Conservation (phyloP, 371 early-diverging fungal species). For the Rhizopus microsporus region DNA sequence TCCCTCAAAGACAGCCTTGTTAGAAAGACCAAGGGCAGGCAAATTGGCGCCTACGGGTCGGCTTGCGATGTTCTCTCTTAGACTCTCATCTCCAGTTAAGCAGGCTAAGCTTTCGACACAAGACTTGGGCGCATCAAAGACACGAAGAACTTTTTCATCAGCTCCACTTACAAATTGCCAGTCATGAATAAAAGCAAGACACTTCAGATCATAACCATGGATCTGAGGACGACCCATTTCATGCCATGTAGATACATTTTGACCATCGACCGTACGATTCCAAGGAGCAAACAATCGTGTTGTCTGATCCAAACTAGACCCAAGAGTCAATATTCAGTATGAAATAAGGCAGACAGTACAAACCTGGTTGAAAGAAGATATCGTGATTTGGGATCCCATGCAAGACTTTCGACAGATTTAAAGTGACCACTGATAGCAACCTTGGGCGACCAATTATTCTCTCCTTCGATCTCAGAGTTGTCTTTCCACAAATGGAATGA, state of each 20-base stretch:
- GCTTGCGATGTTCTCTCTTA: constrained; percentile 49
- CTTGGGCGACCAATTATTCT: constrained; percentile 65
- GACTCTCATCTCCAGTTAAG: constrained; percentile 48
- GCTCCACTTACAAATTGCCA: constrained; percentile 87
- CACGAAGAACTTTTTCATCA: constrained; percentile 92
- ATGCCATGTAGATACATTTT: constrained; percentile 71
- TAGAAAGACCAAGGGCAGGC: constrained; percentile 93
- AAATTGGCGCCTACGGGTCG: constrained; percentile 79
- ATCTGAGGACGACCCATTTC: constrained; percentile 96
- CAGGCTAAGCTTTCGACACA: constrained; percentile 71
- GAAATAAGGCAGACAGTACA: neutral
- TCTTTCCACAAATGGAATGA: constrained; percentile 87
- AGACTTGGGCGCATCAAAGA: constrained; percentile 86
- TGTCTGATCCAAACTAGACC: constrained; percentile 83
- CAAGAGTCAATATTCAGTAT: neutral
- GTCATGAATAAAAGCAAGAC: constrained; percentile 76
- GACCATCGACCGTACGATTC: constrained; percentile 37
- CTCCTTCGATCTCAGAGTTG: constrained; percentile 41
- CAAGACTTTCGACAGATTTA: constrained; percentile 69
- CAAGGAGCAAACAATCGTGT: constrained; percentile 83
- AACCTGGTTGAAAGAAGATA: constrained; percentile 75
- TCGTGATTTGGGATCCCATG: constrained; percentile 83
- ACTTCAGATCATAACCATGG: constrained; percentile 94
- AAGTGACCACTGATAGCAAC: constrained; percentile 83
- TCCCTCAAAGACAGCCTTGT: constrained; percentile 85